phyloP scores from a whole-genome alignment of 441 rosid genomes.

The Euphorbia corollata region DNA sequence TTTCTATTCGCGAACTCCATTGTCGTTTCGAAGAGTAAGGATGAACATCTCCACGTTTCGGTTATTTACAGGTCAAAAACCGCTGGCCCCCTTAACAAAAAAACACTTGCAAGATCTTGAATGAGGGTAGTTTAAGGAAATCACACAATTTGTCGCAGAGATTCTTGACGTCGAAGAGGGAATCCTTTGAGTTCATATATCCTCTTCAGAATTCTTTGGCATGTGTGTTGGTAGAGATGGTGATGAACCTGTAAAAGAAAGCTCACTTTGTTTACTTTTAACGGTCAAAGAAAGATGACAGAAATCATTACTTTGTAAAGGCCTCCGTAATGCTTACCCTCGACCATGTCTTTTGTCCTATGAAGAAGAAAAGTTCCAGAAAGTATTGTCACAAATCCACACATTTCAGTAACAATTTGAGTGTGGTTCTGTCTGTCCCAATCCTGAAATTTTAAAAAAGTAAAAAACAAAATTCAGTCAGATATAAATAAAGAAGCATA shows the following conservation, averaged over 20 bases:
- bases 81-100: background rate
- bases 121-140: constrained; percentile 16
- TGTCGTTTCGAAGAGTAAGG: background rate
- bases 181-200: constrained; percentile 39
- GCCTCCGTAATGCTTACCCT: constrained; percentile 32
- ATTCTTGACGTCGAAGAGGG: constrained; percentile 50
- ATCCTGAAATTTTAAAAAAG: constrained; percentile 34
- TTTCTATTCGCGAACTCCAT: background rate
- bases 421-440: constrained; percentile 70
- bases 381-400: constrained; percentile 78
- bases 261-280: constrained; percentile 1
- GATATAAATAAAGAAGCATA: background rate
- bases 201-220: constrained; percentile 37
- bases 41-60: background rate
- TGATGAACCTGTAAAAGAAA: constrained; percentile 39
- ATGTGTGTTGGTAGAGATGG: constrained; percentile 31
- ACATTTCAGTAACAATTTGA: constrained; percentile 64
- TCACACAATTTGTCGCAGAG: constrained; percentile 21
- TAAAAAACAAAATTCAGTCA: background rate
- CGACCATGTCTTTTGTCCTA: constrained; percentile 72
- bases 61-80: background rate
- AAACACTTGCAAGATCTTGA: constrained; percentile 12
- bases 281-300: background rate
- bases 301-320: background rate
- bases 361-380: constrained; percentile 85